These are phyloP conservation scores for Thermomucor indicae-seudaticae DNA, from an alignment of 371 early-diverging fungal genomes.

Conservation along the genomic window DNA sequence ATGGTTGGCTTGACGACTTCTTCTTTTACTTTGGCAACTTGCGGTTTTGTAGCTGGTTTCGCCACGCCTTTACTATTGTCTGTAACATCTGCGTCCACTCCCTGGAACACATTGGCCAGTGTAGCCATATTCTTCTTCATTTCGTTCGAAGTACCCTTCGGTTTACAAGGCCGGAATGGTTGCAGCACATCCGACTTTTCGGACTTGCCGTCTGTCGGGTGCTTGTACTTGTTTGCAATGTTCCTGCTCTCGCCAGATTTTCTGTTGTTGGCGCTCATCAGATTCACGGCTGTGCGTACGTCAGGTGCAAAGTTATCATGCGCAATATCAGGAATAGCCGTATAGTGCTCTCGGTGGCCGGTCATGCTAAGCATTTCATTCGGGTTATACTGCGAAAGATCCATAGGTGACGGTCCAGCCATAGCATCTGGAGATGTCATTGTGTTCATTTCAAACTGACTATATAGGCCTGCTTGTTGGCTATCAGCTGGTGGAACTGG, in stretches of 20 bases:
- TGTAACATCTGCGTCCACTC: background rate
- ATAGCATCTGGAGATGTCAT: background rate
- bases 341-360: slow-evolving; percentile 5
- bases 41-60: background rate
- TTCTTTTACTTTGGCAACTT: background rate
- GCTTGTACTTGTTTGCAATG: background rate
- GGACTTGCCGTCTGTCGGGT: background rate
- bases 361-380: background rate
- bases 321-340: slow-evolving; percentile 6
- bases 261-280: slow-evolving; percentile 2
- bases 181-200: slow-evolving; percentile 2
- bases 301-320: slow-evolving; percentile 1
- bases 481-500: slow-evolving; percentile 2
- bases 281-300: slow-evolving; percentile 1
- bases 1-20: background rate
- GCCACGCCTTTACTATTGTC: background rate
- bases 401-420: background rate
- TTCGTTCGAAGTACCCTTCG: background rate
- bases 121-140: slow-evolving; percentile 5
- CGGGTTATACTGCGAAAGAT: background rate
- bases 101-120: slow-evolving; percentile 4
- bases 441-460: slow-evolving; percentile 2
- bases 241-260: background rate
- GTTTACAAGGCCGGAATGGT: background rate
- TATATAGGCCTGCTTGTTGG: too few relatives aligned